A percentile compares a stretch with the other conserved stretches of the same genome.
Conservation (phyloP, 345 rosid species). For the Heritiera fomes region DNA sequence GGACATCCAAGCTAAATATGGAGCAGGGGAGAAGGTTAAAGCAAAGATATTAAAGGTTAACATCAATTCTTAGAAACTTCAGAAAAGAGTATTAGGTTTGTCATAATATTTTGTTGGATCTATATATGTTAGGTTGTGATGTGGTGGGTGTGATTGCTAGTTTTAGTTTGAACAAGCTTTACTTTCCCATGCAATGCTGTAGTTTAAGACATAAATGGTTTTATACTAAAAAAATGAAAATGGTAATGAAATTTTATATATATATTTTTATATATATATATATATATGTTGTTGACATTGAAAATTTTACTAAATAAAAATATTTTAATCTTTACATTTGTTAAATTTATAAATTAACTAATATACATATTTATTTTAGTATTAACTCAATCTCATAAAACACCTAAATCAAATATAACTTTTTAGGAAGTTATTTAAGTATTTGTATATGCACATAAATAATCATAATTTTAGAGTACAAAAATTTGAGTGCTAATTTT, state of each 20-base stretch:
- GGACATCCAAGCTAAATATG: constrained; percentile 55
- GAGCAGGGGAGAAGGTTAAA: constrained; percentile 73
- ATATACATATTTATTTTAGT: background rate
- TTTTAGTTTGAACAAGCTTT: background rate
- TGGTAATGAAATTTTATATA: no score
- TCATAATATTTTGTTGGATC: background rate
- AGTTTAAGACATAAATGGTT: no score
- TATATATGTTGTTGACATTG: no score
- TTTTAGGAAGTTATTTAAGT: background rate
- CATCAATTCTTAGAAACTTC: background rate
- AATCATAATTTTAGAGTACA: background rate
- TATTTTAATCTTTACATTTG: background rate
- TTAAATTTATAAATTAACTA: background rate
- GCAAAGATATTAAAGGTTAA: constrained; percentile 86
- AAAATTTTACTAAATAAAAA: background rate
- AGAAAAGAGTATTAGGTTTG: background rate
- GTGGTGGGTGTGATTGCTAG: background rate
- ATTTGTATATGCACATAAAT: background rate
- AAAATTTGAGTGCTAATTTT: background rate
- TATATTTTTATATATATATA: no score
- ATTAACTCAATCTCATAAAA: background rate
- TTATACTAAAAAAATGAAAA: no score
- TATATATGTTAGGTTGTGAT: background rate
- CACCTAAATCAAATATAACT: background rate
- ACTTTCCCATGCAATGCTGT: no score